Base-by-base conservation (phyloP, 2,329 filamentous ascomycete species). In the Alternaria infectoria region DNA sequence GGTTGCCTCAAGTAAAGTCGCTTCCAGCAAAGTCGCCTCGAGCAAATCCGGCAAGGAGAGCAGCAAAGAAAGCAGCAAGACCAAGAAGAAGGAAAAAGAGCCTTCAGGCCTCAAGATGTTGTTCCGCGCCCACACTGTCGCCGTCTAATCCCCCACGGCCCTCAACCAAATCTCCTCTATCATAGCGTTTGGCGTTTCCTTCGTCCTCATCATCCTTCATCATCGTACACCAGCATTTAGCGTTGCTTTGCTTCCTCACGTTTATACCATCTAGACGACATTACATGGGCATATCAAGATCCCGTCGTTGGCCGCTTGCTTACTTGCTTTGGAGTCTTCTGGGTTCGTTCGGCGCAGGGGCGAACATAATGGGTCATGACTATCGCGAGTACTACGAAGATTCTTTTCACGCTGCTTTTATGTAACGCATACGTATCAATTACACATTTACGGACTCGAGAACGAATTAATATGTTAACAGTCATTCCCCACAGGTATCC, bases 91-190 rank as follows among this genome's bases (percentile, higher is more conserved):
- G 68, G 79, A 80, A 65, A 84, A 83, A 72, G 79, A 82, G 63
- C 81, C 80, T 1, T 79, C 76, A 17, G 75, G 78, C 6, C 64
- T 84, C 57, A 80, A 76, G 61, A 80, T 79, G 71, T 69, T 84
- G n/a, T 84, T 84, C 67, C 69, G 75, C 49, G 69, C 74, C 9
- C 77, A 77, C 62, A 74, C 76, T 1, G 32, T 67, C 4, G 69
- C 70, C 25, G 65, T 64, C 23, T 71, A 40, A 59, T 57, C n/a
- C 12, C 12, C 19, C 28, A 44, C 51, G 28, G 30, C 57, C 10
- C 9, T 3, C 25, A 54, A 19, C 49, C 25, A 54, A 19, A 15
- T 59, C 26, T 57, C 47, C 36, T 55, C 46, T 46, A 36, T 60
- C 59, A 66, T 62, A 68, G 67, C 65, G 60, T 65, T 59, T 64